Evolutionary conservation across 2,329 filamentous ascomycete genomes (phyloP), one percentile per base, ranked within the genome.

Genomic region (Magnaporthales sp.): DNA sequence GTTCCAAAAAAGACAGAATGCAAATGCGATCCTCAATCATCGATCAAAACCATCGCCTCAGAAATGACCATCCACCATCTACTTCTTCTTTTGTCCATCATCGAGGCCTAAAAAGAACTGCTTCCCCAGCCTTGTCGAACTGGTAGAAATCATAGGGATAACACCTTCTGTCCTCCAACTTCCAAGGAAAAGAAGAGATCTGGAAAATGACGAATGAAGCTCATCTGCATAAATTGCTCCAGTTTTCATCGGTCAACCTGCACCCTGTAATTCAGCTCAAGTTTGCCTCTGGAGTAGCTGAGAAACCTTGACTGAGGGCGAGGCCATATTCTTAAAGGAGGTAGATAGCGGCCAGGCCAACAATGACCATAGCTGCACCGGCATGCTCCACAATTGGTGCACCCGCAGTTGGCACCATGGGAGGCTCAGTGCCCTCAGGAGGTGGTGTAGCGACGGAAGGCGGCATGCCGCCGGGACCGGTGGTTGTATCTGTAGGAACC

Each of bases 301-400:
- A 63, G 61, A 38, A 63, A 19, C 19, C 27, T 63, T 2, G 32
- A 38, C 61, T 31, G 22, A 30, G 32, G 61, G 8, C 27, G 64
- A 56, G 29, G 26, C 51, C 22, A 19, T 65, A 27, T 26, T 38
- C 22, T 77, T 78, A 84, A 66, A 83, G 67, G 67, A 83, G 72
- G 70, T 76, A 79, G 66, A 74, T 79, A 62, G 75, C 80, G 10
- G 77, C 70, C 32, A 80, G 67, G 26, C 79, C 81, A 27, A 77
- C 71, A 13, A 75, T 72, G 7, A 76, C 80, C 31, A 77, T 68
- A 11, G 77, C 72, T 26, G 75, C 75, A 56, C 73, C 74, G 31
- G 75, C 76, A 56, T 71, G 64, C 68, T 76, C 75, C 62, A 70
- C 68, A 2, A 69, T 67, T 0, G 75, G 74, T 38, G 69, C 75